Evolutionary conservation across 371 early-diverging fungal genomes (phyloP), one percentile per base, ranked within the genome.

Genomic region (Umbelopsis sp.): DNA sequence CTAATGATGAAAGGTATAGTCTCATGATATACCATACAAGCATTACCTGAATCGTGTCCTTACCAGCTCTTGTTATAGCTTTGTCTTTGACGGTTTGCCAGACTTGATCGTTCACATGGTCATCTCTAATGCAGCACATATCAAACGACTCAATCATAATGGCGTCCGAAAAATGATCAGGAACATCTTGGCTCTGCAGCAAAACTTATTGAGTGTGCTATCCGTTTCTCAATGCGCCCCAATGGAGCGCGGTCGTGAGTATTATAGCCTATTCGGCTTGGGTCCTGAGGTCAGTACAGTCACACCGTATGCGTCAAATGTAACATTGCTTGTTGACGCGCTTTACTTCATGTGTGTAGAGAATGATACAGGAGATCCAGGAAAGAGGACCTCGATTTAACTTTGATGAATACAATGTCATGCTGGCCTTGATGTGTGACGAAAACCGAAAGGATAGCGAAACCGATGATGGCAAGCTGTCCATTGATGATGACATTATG

Each of bases 1-100:
- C 81, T 6, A 79, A 84, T 53, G 90, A 91, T 63, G 85, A 91
- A 29, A 69, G 84, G 89, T 89, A 78, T 73, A 72, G 46, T 22
- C 14, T 20, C 14, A 7, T 7, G 48, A 16, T 48, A 16, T 1
- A 7, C 41, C 2, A 41, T 41, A 41, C 12, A 1, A 41, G 7
- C 20, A 12, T 44, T 7, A 16, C 20, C 8, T 44, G 7, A 38
- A 41, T 20, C 14, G 44, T 46, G 20, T 24, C 63, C 44, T 48
- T 12, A 48, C 16, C 57, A 16, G 12, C 7, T 44, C 14, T 32
- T 38, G 46, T 24, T 65, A 16, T 63, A 91, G 89, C 52, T 92
- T 95, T 70, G 77, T 95, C 41, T 95, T 95, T 83, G 92, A 93
- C 67, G 94, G 94, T 2, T 75, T 96, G 24, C 89, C 94, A 0